Evolutionary conservation across 2,329 filamentous ascomycete species (phyloP).

Genomic region (Neofusicoccum umdonicola): DNA sequence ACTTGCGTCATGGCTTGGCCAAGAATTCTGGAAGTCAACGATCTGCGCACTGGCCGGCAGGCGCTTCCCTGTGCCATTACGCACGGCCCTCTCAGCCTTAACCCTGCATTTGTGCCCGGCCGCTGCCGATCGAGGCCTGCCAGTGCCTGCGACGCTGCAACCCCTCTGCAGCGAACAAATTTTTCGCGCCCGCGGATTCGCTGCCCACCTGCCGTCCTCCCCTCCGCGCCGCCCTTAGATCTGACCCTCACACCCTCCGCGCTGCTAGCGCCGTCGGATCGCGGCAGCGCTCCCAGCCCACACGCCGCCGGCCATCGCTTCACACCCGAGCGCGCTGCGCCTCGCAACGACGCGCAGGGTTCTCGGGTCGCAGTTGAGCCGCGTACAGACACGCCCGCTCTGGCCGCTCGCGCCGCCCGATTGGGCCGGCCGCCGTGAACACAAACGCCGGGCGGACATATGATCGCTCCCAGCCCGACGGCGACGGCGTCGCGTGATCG

Average conservation of each 20-base stretch:
- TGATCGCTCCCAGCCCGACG: background rate
- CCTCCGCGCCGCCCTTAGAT: constrained; percentile 55
- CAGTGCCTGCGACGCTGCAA: constrained; percentile 9
- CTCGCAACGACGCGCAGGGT: background rate
- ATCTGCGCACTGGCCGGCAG: constrained; percentile 9
- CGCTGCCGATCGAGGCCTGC: constrained; percentile 16
- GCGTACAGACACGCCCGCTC: background rate
- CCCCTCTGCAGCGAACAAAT: background rate
- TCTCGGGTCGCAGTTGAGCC: constrained; percentile 3
- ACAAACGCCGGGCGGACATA: background rate
- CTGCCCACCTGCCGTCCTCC: background rate
- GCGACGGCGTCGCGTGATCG: constrained; percentile 8
- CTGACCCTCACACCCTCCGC: constrained; percentile 67
- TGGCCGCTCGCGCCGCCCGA: constrained; percentile 1
- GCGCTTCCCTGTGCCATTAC: constrained; percentile 3
- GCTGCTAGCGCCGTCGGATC: constrained; percentile 57
- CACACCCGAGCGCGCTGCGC: constrained; percentile 7
- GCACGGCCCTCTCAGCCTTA: constrained; percentile 2
- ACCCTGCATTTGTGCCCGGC: constrained; percentile 15
- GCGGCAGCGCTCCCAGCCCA: background rate
- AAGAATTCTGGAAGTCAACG: constrained; percentile 16
- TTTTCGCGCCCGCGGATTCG: constrained; percentile 9
- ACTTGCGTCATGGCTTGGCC: constrained; percentile 15
- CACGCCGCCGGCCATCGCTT: background rate
- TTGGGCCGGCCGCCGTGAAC: background rate